These are phyloP conservation scores for Ulota crispa DNA, from an alignment of 225 moss, liverwort and hornwort species.

Conservation along the genomic window DNA sequence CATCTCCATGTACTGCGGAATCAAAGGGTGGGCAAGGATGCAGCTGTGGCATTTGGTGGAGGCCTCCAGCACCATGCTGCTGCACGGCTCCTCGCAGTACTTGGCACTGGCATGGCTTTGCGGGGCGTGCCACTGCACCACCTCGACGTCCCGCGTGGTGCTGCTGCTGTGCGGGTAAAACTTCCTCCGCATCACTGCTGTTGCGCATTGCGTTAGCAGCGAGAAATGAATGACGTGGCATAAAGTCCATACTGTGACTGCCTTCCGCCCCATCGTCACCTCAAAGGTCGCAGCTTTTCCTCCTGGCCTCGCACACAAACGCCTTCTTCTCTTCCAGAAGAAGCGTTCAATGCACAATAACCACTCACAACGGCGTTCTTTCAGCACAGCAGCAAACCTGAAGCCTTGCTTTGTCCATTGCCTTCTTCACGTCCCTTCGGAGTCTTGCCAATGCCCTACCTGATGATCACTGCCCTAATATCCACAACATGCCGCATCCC, in stretches of 20 bases:
- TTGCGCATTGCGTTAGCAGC: slow-evolving; percentile 29
- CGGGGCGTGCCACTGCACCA: not conserved
- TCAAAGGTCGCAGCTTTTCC: not conserved
- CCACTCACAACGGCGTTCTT: not conserved
- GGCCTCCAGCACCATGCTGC: slow-evolving; percentile 45
- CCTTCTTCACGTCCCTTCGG: not conserved
- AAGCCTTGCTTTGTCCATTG: not conserved
- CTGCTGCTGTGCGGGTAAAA: slow-evolving; percentile 17
- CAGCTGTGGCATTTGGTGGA: slow-evolving; percentile 42
- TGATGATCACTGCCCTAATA: not conserved
- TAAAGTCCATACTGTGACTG: slow-evolving; percentile 13
- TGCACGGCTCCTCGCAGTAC: slow-evolving; percentile 55
- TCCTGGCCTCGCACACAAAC: not conserved
- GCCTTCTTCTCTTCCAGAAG: not conserved
- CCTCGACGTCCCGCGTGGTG: not conserved
- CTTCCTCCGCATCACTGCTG: slow-evolving; percentile 39
- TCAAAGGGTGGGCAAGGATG: slow-evolving; percentile 47
- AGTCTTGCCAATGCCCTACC: not conserved
- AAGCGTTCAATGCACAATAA: not conserved
- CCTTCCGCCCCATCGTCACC: slow-evolving; percentile 22
- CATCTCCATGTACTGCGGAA: slow-evolving; percentile 62
- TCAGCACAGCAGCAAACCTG: not conserved
- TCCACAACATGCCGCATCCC: not conserved
- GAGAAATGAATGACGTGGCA: slow-evolving; percentile 21
- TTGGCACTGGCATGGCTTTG: slow-evolving; percentile 34